These are phyloP conservation scores for Durusdinium trenchii DNA, from an alignment of 73 alveolate species.

Conservation along the genomic window DNA sequence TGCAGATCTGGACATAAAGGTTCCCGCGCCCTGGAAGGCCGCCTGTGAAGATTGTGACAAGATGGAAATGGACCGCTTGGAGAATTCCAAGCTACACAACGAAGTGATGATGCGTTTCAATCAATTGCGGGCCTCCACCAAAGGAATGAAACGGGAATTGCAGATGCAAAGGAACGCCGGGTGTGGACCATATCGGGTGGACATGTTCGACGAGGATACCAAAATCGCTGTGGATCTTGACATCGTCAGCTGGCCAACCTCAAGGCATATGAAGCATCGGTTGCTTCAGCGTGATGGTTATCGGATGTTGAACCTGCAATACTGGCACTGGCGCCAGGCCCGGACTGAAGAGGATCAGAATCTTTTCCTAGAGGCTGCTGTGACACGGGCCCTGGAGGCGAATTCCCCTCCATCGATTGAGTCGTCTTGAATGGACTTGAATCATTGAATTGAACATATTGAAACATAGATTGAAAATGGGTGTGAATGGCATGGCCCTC, in stretches of 20 bases:
- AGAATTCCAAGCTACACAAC: background rate
- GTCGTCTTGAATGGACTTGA: no score
- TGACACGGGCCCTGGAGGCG: no score
- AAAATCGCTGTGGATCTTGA: slow-evolving; percentile 6
- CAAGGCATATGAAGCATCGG: background rate
- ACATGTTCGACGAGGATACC: slow-evolving; percentile 18
- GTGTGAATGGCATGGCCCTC: no score
- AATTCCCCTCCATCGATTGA: no score
- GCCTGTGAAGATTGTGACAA: slow-evolving; percentile 42
- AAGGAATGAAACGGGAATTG: background rate
- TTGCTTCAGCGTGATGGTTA: background rate
- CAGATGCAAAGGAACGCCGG: background rate
- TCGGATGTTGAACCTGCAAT: background rate
- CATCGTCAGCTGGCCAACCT: background rate
- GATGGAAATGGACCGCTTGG: background rate
- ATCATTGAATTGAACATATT: no score
- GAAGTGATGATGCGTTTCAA: background rate
- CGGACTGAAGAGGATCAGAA: background rate
- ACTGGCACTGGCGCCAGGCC: slow-evolving; percentile 3
- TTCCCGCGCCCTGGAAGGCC: slow-evolving; percentile 32
- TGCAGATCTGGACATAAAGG: slow-evolving; percentile 1
- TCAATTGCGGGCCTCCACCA: background rate
- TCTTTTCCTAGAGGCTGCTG: background rate
- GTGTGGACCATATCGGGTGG: background rate
- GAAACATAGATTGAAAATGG: no score